Evolutionary conservation across 257 asterid genomes (phyloP), one percentile per base, ranked within the genome.

Genomic region (Solanum virginianum): DNA sequence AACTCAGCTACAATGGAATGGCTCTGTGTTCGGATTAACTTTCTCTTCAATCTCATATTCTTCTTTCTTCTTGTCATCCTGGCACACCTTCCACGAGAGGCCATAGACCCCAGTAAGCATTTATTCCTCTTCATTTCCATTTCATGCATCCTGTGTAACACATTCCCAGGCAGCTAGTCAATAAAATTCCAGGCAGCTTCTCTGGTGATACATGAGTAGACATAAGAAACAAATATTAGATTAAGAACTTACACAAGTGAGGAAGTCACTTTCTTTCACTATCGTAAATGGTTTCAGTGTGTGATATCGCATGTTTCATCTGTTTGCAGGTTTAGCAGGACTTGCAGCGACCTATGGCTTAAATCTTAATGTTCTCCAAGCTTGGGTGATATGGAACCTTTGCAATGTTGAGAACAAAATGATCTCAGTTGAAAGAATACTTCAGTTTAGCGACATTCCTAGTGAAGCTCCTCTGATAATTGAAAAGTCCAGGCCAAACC

Each of bases 361-460:
- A 88, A 95, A 91, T 88, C 86, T 95, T 24, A 94, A 91, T 80
- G 97, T 93, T 29, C 94, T 94, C 81, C 97, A 94, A 87, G 95
- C 98, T 82, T 95, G 98, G 98, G 94, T 95, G 47, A 92, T 95
- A 90, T 93, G 97, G 98, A 94, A 95, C 91, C 90, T 95, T 16
- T 95, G 98, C 90, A 94, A 94, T 54, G 98, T 95, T 0, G 96
- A 94, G 57, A 95, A 95, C 90, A 95, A 95, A 84, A 94, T 94
- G 97, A 95, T 95, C 32, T 92, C 95, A 0, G 96, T 95, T 14
- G 97, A 94, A 83, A 91, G 97, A 86, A 92, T 95, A 83, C 93
- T 95, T 82, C 95, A 93, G 86, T 95, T 93, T 88, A 91, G 89
- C 5, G 84, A 89, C 32, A 83, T 94, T 79, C 90, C 89, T 10